Percentiles rank a stretch among this genome's conserved stretches.
Conservation (phyloP, 768 basidiomycete genomes). For the Tylopilus vinaceipallidus region DNA sequence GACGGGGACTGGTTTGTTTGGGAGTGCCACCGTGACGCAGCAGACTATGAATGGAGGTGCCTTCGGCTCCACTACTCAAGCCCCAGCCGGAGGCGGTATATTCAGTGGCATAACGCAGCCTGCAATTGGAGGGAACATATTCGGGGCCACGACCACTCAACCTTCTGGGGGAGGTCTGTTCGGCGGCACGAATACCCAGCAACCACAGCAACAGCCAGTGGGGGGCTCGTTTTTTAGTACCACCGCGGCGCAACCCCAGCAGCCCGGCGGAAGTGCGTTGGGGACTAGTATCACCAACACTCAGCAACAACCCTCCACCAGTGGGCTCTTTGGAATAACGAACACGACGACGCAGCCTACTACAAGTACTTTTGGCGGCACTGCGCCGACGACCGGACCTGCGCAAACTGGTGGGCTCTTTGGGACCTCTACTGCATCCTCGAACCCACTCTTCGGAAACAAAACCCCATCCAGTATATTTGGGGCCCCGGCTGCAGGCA, state of each 20-base stretch:
- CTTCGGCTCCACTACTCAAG: slow-evolving; percentile 12
- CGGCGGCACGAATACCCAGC: slow-evolving; percentile 16
- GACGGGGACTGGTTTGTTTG: slow-evolving; percentile 18
- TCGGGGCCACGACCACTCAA: slow-evolving; percentile 20
- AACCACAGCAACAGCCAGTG: slow-evolving; percentile 12
- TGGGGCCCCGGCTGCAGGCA: slow-evolving; percentile 28
- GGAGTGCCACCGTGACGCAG: slow-evolving; percentile 15
- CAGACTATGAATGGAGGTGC: slow-evolving; percentile 10
- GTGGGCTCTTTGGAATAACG: slow-evolving; percentile 26
- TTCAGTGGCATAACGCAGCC: slow-evolving; percentile 21
- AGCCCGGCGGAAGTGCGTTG: slow-evolving; percentile 20
- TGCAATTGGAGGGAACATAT: slow-evolving; percentile 20
- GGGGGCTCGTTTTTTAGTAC: slow-evolving; percentile 23
- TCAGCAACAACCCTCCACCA: slow-evolving; percentile 22
- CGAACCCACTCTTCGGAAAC: slow-evolving; percentile 38
- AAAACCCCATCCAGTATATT: slow-evolving; percentile 29
- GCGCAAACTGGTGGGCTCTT: slow-evolving; percentile 25
- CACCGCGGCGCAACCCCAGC: slow-evolving; percentile 19
- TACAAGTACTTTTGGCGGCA: slow-evolving; percentile 28
- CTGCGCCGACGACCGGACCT: slow-evolving; percentile 18
- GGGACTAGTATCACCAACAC: slow-evolving; percentile 10
- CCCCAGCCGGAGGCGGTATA: slow-evolving; percentile 17
- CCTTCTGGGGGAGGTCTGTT: slow-evolving; percentile 28
- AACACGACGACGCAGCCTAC: slow-evolving; percentile 18
- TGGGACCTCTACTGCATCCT: slow-evolving; percentile 24